Conservation (phyloP, 78 protist species). For the Cavenderia fasciculata region DNA sequence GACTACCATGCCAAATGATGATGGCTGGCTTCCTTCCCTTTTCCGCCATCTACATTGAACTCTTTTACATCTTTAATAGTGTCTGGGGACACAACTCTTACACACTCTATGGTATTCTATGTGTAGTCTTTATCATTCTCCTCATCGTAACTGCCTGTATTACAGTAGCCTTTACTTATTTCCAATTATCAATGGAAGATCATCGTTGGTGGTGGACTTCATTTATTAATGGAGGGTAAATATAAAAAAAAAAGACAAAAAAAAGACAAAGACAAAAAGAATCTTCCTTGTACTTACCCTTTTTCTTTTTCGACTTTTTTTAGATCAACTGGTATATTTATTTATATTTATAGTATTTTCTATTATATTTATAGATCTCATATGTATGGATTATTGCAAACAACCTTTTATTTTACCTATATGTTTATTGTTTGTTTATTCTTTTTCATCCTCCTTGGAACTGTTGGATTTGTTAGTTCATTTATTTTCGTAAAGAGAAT, state of each 20-base stretch:
- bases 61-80: constrained; percentile 93
- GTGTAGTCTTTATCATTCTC: constrained; percentile 90
- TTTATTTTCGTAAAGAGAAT: constrained; percentile 92
- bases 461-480: constrained; percentile 94
- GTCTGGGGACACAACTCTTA: constrained; percentile 96
- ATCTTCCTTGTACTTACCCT: not conserved
- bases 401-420: constrained; percentile 96
- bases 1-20: constrained; percentile 82
- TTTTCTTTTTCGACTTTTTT: not conserved
- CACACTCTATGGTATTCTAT: constrained; percentile 94
- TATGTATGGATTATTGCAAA: constrained; percentile 96
- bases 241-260: not conserved
- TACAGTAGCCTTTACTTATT: constrained; percentile 96
- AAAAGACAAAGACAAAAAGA: not conserved
- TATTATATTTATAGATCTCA: constrained; percentile 86
- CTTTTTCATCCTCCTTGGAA: constrained; percentile 94
- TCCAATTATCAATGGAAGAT: constrained; percentile 97
- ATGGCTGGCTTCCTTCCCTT: constrained; percentile 98
- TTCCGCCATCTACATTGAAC: constrained; percentile 97
- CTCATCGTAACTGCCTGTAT: constrained; percentile 96
- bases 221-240: constrained; percentile 89
- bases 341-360: constrained; percentile 91
- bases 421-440: constrained; percentile 89
- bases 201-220: constrained; percentile 98
- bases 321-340: constrained; percentile 90